Percentiles rank a stretch among this genome's conserved stretches.
phyloP scores from a whole-genome alignment of 129 eudicot genomes.

The Flaveria trinervia region DNA sequence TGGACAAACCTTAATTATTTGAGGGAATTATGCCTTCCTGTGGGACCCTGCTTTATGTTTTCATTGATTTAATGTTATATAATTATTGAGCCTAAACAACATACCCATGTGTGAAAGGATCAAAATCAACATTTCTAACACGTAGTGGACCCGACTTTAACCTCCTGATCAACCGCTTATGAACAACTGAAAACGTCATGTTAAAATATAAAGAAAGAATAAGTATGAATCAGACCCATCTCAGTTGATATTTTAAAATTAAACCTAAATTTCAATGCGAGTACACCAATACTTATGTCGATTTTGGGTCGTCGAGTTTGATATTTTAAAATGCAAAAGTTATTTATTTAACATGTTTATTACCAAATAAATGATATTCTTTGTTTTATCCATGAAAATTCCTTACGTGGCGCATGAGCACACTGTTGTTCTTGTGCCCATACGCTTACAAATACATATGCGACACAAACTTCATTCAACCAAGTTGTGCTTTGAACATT shows the following conservation, averaged over 20 bases:
- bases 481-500: slow-evolving; percentile 30
- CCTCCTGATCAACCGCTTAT: not conserved
- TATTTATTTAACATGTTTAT: no score
- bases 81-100: slow-evolving; percentile 28
- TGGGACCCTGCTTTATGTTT: slow-evolving; percentile 34
- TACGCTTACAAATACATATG: not conserved
- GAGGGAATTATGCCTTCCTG: slow-evolving; percentile 20
- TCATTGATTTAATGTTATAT: slow-evolving; percentile 25
- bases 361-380: no score
- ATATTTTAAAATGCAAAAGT: no score
- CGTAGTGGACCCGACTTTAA: not conserved
- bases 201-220: not conserved
- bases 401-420: not conserved
- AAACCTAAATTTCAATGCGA: no score
- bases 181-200: not conserved
- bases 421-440: not conserved
- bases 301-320: no score
- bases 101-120: slow-evolving; percentile 22
- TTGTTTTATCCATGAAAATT: not conserved
- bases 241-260: not conserved
- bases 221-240: not conserved
- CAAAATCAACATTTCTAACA: slow-evolving; percentile 9
- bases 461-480: slow-evolving; percentile 6
- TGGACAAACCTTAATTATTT: slow-evolving; percentile 27
- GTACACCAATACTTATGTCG: no score